These are phyloP conservation scores for Cercospora sojina DNA, from an alignment of 2,329 filamentous ascomycete species.

Conservation along the genomic window DNA sequence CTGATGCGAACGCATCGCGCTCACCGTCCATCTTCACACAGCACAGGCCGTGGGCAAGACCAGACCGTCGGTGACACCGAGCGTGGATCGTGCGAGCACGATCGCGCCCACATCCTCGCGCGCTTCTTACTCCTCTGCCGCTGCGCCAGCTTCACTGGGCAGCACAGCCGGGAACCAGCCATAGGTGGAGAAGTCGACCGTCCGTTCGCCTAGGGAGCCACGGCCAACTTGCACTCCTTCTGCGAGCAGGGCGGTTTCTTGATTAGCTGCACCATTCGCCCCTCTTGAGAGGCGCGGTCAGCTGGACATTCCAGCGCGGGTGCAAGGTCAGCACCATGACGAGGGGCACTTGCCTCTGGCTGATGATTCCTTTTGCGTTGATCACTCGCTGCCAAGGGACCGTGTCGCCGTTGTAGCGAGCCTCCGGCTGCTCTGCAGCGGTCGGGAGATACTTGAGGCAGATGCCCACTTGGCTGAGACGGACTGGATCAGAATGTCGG, in stretches of 20 bases:
- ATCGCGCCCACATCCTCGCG: constrained; percentile 5
- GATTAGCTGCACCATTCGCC: constrained; percentile 47
- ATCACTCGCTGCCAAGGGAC: constrained; percentile 96
- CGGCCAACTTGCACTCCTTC: constrained; percentile 51
- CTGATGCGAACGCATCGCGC: constrained; percentile 6
- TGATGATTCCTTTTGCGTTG: constrained; percentile 82
- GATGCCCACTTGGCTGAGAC: constrained; percentile 73
- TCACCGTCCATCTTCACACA: not conserved
- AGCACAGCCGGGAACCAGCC: constrained; percentile 50
- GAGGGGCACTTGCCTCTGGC: constrained; percentile 63
- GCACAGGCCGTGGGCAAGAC: not conserved
- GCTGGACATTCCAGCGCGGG: constrained; percentile 6
- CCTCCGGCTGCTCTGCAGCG: constrained; percentile 42
- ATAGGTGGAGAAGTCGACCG: constrained; percentile 47
- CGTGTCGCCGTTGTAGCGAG: constrained; percentile 67
- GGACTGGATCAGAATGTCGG: constrained; percentile 11
- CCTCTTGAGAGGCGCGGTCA: constrained; percentile 31
- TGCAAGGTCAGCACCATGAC: not conserved
- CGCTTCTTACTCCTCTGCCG: constrained; percentile 20
- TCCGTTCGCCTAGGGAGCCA: constrained; percentile 49
- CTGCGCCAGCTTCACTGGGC: constrained; percentile 34
- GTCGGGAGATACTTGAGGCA: constrained; percentile 82
- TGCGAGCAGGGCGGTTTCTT: constrained; percentile 47
- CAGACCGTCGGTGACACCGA: constrained; percentile 6
- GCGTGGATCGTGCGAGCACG: not conserved